A percentile compares a stretch with the other conserved stretches of the same genome.
phyloP scores from a whole-genome alignment of 2,329 filamentous ascomycete genomes.

The Diaporthe velutina region DNA sequence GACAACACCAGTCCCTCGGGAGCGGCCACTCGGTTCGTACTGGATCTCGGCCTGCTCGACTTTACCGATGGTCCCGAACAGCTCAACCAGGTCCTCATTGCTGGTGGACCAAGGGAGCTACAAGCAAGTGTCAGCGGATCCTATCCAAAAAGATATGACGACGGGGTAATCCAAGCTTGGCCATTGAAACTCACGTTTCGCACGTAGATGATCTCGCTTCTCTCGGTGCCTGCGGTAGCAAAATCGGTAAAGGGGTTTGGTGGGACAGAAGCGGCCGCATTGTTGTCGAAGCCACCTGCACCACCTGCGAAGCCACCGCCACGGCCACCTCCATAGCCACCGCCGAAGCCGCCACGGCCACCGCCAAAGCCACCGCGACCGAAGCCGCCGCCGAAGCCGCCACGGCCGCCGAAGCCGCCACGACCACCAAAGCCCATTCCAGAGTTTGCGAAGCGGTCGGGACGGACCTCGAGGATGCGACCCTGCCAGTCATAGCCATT shows the following conservation, averaged over 20 bases:
- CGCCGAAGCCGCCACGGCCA: conserved; percentile 58
- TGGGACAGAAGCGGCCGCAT: conserved; percentile 64
- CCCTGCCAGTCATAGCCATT: conserved; percentile 99
- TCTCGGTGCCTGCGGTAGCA: conserved; percentile 88
- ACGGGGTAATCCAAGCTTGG: neutral
- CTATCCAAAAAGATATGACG: neutral
- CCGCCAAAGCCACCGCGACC: conserved; percentile 62
- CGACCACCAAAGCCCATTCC: conserved; percentile 68
- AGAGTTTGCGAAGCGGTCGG: conserved; percentile 88
- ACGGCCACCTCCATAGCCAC: conserved; percentile 54
- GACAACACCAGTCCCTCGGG: conserved; percentile 95
- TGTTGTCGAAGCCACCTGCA: conserved; percentile 64
- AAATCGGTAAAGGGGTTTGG: conserved; percentile 96
- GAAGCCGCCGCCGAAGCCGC: conserved; percentile 70
- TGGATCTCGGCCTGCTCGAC: conserved; percentile 99
- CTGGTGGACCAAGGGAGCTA: conserved; percentile 98
- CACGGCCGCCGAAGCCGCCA: conserved; percentile 69
- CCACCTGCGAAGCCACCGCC: conserved; percentile 60
- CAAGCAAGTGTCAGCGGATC: conserved; percentile 43
- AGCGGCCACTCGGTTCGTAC: conserved; percentile 96
- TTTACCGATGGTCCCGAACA: conserved; percentile 98
- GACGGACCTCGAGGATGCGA: conserved; percentile 90
- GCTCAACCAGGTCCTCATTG: conserved; percentile 95
- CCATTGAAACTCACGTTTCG: conserved; percentile 82
- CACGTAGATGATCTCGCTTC: conserved; percentile 89